phyloP scores from a whole-genome alignment of 2,329 filamentous ascomycete species.

The Ophidiomyces ophidiicola region DNA sequence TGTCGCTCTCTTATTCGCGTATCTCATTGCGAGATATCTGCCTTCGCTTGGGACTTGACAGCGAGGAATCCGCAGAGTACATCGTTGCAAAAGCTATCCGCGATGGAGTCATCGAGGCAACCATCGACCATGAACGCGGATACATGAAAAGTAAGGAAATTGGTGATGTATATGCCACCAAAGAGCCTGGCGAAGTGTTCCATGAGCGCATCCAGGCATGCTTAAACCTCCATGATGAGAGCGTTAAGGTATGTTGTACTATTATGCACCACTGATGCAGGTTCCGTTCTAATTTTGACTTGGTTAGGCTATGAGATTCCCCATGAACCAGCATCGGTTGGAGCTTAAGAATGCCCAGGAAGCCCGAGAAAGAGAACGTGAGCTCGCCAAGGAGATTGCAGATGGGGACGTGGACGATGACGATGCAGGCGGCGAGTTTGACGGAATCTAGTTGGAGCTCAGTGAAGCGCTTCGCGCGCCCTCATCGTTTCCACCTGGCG shows the following conservation, averaged over 20 bases:
- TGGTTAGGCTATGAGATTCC: constrained; percentile 84
- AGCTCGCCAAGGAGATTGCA: constrained; percentile 97
- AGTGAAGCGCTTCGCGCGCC: not conserved
- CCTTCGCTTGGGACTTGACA: constrained; percentile 82
- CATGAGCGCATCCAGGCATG: constrained; percentile 92
- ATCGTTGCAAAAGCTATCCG: constrained; percentile 98
- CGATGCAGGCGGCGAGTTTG: constrained; percentile 89
- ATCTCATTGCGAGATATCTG: constrained; percentile 97
- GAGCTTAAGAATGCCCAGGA: constrained; percentile 98
- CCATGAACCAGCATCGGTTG: constrained; percentile 96
- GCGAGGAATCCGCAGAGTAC: constrained; percentile 95
- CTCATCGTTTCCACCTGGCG: constrained; percentile 3
- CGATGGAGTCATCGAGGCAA: constrained; percentile 93
- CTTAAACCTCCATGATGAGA: constrained; percentile 86
- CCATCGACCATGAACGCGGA: constrained; percentile 81
- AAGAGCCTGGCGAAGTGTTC: constrained; percentile 93
- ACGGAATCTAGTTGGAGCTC: constrained; percentile 58
- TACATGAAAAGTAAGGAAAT: constrained; percentile 99
- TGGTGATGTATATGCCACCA: constrained; percentile 88
- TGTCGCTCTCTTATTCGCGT: constrained; percentile 93
- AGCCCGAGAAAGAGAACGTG: constrained; percentile 87
- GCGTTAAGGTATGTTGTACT: constrained; percentile 64
- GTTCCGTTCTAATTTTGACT: constrained; percentile 20
- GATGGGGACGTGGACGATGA: constrained; percentile 95
- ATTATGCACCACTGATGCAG: not conserved